phyloP scores from a whole-genome alignment of 2,329 filamentous ascomycete species.

The Macroventuria anomochaeta region DNA sequence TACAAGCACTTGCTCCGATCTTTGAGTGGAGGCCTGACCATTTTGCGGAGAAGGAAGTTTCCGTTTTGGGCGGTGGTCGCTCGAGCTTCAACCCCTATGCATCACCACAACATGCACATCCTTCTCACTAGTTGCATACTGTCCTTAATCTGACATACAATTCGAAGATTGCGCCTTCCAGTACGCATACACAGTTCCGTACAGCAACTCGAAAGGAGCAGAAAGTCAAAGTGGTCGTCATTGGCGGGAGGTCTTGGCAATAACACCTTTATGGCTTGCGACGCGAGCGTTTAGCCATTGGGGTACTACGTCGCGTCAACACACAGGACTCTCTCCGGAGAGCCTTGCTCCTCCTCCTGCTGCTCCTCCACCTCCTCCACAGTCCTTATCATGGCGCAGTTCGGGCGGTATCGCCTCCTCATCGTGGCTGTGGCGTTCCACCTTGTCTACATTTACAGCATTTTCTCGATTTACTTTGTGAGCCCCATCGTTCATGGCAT shows the following conservation, averaged over 20 bases:
- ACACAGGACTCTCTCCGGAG: slow-evolving; percentile 32
- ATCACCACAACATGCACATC: background rate
- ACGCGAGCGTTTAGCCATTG: slow-evolving; percentile 26
- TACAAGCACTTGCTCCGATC: background rate
- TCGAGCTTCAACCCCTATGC: slow-evolving; percentile 8
- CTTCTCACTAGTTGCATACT: no score
- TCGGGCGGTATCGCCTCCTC: slow-evolving; percentile 80
- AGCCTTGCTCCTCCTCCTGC: slow-evolving; percentile 38
- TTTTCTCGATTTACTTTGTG: slow-evolving; percentile 99
- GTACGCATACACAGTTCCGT: no score
- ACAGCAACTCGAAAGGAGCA: background rate
- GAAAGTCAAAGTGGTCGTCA: slow-evolving; percentile 1
- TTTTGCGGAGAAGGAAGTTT: slow-evolving; percentile 13
- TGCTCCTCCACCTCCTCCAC: no score
- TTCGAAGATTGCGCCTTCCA: background rate
- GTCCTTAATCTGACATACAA: no score
- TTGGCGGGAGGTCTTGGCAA: slow-evolving; percentile 14
- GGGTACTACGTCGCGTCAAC: slow-evolving; percentile 34
- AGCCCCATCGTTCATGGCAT: slow-evolving; percentile 97
- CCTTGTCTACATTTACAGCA: slow-evolving; percentile 89
- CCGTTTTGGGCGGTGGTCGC: slow-evolving; percentile 15
- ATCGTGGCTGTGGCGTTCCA: slow-evolving; percentile 91
- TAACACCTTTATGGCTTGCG: slow-evolving; percentile 26
- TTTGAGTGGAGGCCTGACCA: background rate
- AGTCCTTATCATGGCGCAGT: slow-evolving; percentile 55